phyloP scores from a whole-genome alignment of 2,329 filamentous ascomycete species.

The Akanthomyces uredinophilus region DNA sequence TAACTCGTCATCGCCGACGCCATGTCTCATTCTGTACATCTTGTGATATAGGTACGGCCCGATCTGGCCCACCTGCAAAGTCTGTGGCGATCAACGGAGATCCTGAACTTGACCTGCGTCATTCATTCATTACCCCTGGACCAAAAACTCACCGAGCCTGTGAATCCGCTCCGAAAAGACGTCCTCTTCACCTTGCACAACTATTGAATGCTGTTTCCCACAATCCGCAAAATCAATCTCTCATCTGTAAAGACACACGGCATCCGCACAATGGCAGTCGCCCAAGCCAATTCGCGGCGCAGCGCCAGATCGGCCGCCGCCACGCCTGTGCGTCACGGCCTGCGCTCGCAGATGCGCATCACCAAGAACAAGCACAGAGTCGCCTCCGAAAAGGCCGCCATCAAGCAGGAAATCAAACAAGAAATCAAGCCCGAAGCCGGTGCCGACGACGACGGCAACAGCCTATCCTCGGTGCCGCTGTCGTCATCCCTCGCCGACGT shows the following conservation, averaged over 20 bases:
- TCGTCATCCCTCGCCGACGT: background rate
- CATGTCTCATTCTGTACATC: background rate
- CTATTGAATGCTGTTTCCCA: background rate
- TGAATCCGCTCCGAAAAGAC: background rate
- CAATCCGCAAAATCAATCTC: background rate
- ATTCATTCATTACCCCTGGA: background rate
- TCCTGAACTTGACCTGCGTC: background rate
- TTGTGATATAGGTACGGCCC: background rate
- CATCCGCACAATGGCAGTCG: background rate
- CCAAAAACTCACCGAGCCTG: background rate
- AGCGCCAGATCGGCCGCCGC: background rate
- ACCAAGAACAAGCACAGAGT: slow-evolving; percentile 3
- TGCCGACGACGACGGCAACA: background rate
- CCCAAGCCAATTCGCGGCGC: background rate
- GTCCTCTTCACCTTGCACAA: background rate
- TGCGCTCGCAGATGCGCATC: slow-evolving; percentile 13
- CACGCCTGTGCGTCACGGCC: background rate
- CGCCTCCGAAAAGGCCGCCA: background rate
- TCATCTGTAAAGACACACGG: background rate
- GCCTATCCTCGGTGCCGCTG: background rate
- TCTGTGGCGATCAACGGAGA: background rate
- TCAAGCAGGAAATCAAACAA: background rate
- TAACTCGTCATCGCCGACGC: no score
- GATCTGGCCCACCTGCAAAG: background rate
- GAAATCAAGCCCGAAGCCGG: background rate